Conservation (phyloP, 1,284 basidiomycete genomes). For the Pseudomicrostroma phylloplanum region DNA sequence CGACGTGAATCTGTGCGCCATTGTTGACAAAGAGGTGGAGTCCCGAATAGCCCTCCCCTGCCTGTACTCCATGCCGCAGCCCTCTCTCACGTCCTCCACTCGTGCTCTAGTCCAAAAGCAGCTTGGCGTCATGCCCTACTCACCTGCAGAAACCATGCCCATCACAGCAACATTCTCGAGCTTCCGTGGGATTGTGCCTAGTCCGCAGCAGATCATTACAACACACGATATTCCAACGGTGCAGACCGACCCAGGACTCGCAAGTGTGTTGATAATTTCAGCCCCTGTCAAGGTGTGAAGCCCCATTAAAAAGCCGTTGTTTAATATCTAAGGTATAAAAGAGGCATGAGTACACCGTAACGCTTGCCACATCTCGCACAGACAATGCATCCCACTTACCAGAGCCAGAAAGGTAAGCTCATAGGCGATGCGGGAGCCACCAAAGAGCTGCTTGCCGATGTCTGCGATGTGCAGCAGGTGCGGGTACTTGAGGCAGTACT, state of each 20-base stretch:
- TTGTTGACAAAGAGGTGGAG: neutral
- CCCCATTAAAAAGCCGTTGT: slow-evolving; percentile 32
- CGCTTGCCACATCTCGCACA: too few species aligned
- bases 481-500: slow-evolving; percentile 61
- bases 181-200: slow-evolving; percentile 38
- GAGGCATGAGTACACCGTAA: too few species aligned
- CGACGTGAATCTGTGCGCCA: neutral
- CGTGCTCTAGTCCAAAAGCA: too few species aligned
- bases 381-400: too few species aligned
- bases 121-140: neutral
- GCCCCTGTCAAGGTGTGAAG: slow-evolving; percentile 48
- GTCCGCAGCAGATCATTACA: slow-evolving; percentile 32
- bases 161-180: slow-evolving; percentile 38
- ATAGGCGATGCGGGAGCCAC: slow-evolving; percentile 56
- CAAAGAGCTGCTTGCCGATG: slow-evolving; percentile 59
- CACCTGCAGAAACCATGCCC: slow-evolving; percentile 36
- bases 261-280: slow-evolving; percentile 59
- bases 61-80: too few species aligned
- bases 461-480: slow-evolving; percentile 60
- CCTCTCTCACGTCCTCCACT: too few species aligned
- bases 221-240: slow-evolving; percentile 58
- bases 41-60: neutral
- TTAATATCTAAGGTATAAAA: too few species aligned
- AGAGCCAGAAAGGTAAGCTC: slow-evolving; percentile 49
- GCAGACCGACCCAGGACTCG: slow-evolving; percentile 57